These are phyloP conservation scores for Rhipidocladum racemiflorum DNA, from an alignment of 176 grass and related monocot species.

Conservation along the genomic window DNA sequence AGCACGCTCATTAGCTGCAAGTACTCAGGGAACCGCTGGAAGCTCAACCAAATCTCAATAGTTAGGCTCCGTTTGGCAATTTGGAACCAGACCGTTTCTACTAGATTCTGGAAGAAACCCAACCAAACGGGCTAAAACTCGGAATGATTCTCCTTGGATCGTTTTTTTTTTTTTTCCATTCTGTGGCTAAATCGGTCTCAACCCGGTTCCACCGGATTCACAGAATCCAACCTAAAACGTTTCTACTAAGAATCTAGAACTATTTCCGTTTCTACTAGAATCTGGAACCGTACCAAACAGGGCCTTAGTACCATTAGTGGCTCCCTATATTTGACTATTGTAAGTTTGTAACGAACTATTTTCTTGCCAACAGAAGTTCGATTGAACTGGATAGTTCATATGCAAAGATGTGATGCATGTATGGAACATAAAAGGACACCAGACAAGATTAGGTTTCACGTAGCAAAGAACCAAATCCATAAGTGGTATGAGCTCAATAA, in stretches of 20 bases:
- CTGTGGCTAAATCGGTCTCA: no score
- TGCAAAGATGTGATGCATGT: background rate
- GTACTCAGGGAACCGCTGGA: background rate
- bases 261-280: no score
- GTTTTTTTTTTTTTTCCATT: no score
- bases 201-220: no score
- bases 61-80: no score
- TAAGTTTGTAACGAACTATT: background rate
- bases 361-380: background rate
- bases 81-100: no score
- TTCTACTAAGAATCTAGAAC: no score
- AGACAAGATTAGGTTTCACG: background rate
- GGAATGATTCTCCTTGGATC: no score
- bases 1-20: background rate
- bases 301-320: background rate
- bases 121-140: no score
- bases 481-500: background rate
- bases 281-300: no score
- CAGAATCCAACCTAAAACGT: no score
- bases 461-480: background rate
- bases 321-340: constrained; percentile 2
- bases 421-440: background rate
- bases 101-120: no score
- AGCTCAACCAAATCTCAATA: background rate
- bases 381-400: background rate